phyloP scores from a whole-genome alignment of 164 flowering plant genomes.

The Protea cynaroides region DNA sequence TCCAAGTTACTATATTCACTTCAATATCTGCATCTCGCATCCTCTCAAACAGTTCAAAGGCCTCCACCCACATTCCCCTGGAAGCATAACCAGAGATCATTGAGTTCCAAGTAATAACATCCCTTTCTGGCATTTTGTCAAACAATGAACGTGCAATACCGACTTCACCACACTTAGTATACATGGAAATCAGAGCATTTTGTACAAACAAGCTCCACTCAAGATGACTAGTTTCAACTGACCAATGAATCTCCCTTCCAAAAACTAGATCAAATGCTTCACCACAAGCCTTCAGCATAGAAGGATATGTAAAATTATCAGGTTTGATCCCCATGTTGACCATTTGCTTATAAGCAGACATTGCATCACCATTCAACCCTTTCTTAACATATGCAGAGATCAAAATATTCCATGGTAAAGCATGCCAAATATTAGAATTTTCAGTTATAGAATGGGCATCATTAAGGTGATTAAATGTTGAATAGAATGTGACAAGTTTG shows the following conservation, averaged over 20 bases:
- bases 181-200: slow-evolving; percentile 53
- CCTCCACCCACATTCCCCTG: slow-evolving; percentile 44
- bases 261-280: slow-evolving; percentile 28
- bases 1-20: slow-evolving; percentile 40
- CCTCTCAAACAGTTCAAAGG: slow-evolving; percentile 33
- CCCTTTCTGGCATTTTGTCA: slow-evolving; percentile 46
- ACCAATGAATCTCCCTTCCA: slow-evolving; percentile 40
- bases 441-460: slow-evolving; percentile 3
- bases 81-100: slow-evolving; percentile 48
- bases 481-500: not conserved
- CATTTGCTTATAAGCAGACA: slow-evolving; percentile 38
- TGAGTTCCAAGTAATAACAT: slow-evolving; percentile 53
- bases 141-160: slow-evolving; percentile 34
- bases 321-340: slow-evolving; percentile 31
- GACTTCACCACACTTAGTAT: slow-evolving; percentile 42
- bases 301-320: slow-evolving; percentile 52
- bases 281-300: slow-evolving; percentile 63
- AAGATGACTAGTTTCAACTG: slow-evolving; percentile 18
- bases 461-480: not conserved
- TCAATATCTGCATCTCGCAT: slow-evolving; percentile 23
- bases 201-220: slow-evolving; percentile 42
- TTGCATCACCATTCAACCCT: slow-evolving; percentile 17
- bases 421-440: not conserved
- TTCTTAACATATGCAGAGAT: not conserved
- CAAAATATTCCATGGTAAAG: slow-evolving; percentile 6